Evolutionary conservation across 352 stramenopile genomes (phyloP), one percentile per base, ranked within the genome.

Genomic region (Phytopythium mirpurense): DNA sequence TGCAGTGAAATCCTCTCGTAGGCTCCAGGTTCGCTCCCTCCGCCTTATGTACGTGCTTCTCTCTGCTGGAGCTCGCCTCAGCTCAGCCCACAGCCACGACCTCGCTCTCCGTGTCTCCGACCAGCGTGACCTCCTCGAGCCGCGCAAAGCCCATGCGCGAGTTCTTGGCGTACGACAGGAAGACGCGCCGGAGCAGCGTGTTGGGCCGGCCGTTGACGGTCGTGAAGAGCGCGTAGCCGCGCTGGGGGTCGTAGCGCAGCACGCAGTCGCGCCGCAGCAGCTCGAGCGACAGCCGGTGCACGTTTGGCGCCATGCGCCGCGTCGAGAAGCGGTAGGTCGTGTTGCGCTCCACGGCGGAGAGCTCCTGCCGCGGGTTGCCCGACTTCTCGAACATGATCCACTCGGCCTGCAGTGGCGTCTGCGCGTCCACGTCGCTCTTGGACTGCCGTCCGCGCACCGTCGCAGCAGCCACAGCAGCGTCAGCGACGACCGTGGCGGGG

Each of bases 361-460:
- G 62, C 12, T 78, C 63, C 21, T 83, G 65, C 0, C 72, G 63
- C 11, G 75, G 75, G 51, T 86, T 86, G 12, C 74, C 74, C 6
- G 27, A 44, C 51, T 83, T 86, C 38, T 86, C 75, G 44, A 86
- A 83, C 72, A 86, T 80, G 62, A 86, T 68, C 75, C 75, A 86
- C 54, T 86, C 75, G 8, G 67, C 74, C 26, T 74, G 68, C 9
- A 86, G 59, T 6, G 74, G 74, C 6, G 59, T 46, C 2, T 62
- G 40, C 0, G 51, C 26, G 46, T 83, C 62, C 10, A 83, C 42
- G 19, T 79, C 65, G 10, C 59, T 45, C 14, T 64, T 62, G n/a
- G 62, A 57, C 59, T 70, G 18, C 11, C 34, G 18, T 57, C n/a
- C n/a, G 32, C 6, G 32, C 32, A 15, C 29, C 29, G 9, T 32